Evolutionary conservation across 2,329 filamentous ascomycete species (phyloP), one percentile per base, ranked within the genome.

Genomic region (Onygenales sp.): DNA sequence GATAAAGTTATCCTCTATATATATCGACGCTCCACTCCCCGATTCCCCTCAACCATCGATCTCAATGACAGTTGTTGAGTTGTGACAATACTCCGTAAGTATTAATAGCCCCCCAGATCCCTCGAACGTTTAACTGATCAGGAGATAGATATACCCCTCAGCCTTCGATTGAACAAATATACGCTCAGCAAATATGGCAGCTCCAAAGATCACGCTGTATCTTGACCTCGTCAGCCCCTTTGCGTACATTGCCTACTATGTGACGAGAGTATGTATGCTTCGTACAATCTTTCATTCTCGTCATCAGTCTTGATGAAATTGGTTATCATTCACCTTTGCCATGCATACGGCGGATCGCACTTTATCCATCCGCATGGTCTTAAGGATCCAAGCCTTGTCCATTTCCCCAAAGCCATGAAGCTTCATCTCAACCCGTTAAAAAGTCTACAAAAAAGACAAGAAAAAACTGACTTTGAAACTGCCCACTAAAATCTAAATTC

Each of bases 171-270:
- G 21, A 27, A 27, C 21, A 27, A 1, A 27, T 27, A 27, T 42
- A 14, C 4, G 36, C 52, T 27, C 21, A 27, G 21, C n/a, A 44
- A 57, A 10, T 36, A 79, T 79, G 75, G 59, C 72, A 21, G 67
- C 64, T 44, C 72, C 76, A 3, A 76, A 76, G 60, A 71, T 84
- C 51, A 81, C 76, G 0, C 67, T 84, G 11, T 83, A 79, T 58
- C 64, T 83, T 45, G 81, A 84, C 67, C 71, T 81, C 9, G 73
- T 84, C 27, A 79, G 75, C 55, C 81, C 81, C 0, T 84, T 84
- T 64, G 78, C 72, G 1, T 84, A 83, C 59, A 70, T 82, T 53
- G 81, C 77, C 2, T 84, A 81, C 62, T 75, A 79, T 59, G 66
- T 81, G 36, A 63, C 79, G 32, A 70, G 73, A 63, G 80, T 81